Conservation (phyloP, 306 rosid species). For the Sicyos edulis region DNA sequence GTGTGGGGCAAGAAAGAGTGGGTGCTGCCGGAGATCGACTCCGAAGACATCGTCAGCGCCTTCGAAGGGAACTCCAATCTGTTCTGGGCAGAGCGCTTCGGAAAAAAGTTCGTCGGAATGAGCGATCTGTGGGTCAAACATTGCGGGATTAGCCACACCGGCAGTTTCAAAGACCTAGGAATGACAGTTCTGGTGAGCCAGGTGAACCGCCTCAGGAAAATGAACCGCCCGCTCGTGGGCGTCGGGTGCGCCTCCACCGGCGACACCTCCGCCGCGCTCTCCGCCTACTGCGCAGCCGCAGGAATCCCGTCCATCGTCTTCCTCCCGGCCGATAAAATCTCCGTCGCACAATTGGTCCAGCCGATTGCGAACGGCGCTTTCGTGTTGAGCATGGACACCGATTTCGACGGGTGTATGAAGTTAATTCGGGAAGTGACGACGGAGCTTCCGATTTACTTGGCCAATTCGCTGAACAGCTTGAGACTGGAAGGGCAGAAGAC, state of each 20-base stretch:
- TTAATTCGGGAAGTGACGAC: neutral
- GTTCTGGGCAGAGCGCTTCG: slow-evolving; percentile 16
- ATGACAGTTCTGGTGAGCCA: slow-evolving; percentile 14
- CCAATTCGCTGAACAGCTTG: slow-evolving; percentile 11
- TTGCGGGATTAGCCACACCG: slow-evolving; percentile 12
- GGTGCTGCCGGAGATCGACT: slow-evolving; percentile 36
- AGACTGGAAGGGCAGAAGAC: slow-evolving; percentile 13
- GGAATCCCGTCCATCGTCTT: slow-evolving; percentile 12
- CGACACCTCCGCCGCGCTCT: slow-evolving; percentile 16
- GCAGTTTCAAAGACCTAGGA: slow-evolving; percentile 12
- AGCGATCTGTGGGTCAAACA: slow-evolving; percentile 11
- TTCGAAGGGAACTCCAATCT: too few species aligned
- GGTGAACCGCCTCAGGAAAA: slow-evolving; percentile 11
- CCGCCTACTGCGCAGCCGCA: slow-evolving; percentile 14
- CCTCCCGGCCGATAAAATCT: slow-evolving; percentile 12
- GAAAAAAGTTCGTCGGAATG: slow-evolving; percentile 1
- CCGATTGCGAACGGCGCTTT: slow-evolving; percentile 18
- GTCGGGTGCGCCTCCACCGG: slow-evolving; percentile 13
- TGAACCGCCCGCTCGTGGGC: slow-evolving; percentile 2
- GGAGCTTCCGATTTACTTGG: slow-evolving; percentile 14
- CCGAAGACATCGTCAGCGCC: slow-evolving; percentile 40
- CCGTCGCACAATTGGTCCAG: slow-evolving; percentile 10
- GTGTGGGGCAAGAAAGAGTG: slow-evolving; percentile 44
- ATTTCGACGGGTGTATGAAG: slow-evolving; percentile 11
- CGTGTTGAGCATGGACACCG: slow-evolving; percentile 14